Evolutionary conservation across 1,139 yeast species (phyloP).

Genomic region (Scheffersomyces quercinus): DNA sequence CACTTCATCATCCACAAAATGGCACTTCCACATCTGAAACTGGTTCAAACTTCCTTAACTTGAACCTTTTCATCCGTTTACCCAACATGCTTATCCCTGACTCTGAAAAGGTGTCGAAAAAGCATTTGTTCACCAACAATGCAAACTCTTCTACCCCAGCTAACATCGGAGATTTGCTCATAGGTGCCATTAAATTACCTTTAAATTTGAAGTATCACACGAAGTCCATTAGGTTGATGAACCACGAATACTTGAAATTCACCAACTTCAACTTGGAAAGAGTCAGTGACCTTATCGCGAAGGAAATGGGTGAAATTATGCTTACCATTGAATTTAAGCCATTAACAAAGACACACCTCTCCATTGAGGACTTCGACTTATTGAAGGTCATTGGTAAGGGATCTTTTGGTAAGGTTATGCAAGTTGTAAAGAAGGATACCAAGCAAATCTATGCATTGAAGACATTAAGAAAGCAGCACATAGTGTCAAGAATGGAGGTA

Average conservation of each 20-base stretch:
- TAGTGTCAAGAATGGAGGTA: conserved; percentile 91
- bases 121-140: conserved; percentile 26
- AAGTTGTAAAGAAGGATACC: conserved; percentile 92
- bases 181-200: conserved; percentile 47
- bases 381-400: conserved; percentile 97
- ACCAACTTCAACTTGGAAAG: conserved; percentile 28
- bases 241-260: conserved; percentile 50
- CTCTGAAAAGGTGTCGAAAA: conserved; percentile 30
- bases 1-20: background rate
- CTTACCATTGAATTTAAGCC: conserved; percentile 81
- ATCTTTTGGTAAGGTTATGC: conserved; percentile 98
- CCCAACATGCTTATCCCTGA: conserved; percentile 66
- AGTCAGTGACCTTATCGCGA: conserved; percentile 19
- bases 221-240: conserved; percentile 41
- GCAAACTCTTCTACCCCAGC: conserved; percentile 13
- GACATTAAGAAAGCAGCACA: conserved; percentile 89
- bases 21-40: conserved; percentile 13
- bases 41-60: conserved; percentile 51
- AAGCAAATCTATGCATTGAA: conserved; percentile 91
- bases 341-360: conserved; percentile 55
- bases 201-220: conserved; percentile 41
- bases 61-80: conserved; percentile 75
- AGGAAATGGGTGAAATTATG: conserved; percentile 54
- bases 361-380: conserved; percentile 89
- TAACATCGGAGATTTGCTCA: conserved; percentile 40